Evolutionary conservation across 495 filamentous ascomycete species (phyloP), one percentile per base, ranked within the genome.

Genomic region (Melanomma pulvis-pyrius): DNA sequence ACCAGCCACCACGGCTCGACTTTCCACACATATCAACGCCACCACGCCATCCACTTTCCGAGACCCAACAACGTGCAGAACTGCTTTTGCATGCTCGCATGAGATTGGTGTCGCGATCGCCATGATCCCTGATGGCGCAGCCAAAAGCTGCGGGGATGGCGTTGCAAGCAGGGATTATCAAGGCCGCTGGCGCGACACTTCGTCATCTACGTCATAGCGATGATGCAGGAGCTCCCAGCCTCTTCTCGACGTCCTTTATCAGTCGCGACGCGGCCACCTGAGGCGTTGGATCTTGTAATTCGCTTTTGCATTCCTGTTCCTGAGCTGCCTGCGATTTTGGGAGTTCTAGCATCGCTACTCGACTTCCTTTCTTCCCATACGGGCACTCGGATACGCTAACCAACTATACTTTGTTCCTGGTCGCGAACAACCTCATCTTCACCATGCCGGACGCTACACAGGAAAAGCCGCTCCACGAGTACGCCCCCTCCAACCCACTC

Each of bases 381-480:
- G n/a, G n/a, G n/a, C n/a, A n/a, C n/a, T n/a, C n/a, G n/a, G n/a
- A n/a, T n/a, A n/a, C n/a, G n/a, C n/a, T n/a, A n/a, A n/a, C n/a
- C n/a, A n/a, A n/a, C n/a, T n/a, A n/a, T n/a, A n/a, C n/a, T n/a
- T n/a, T n/a, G n/a, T n/a, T n/a, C n/a, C n/a, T n/a, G n/a, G n/a
- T 24, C 41, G n/a, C 8, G 13, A 21, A 4, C 58, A 52, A 5
- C 26, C 7, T 7, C 58, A 57, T 21, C 2, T 49, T 36, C 55
- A 71, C 44, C 39, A 71, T 71, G 69, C 47, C 63, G 15, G 63
- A 64, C 47, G 24, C 24, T 12, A 12, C 49, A 17, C 59, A 71
- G 41, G 71, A 71, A 13, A 73, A 68, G 29, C 75, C 61, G 70
- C 75, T 77, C 59, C 64, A 77, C 68, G 75, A 77, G 75, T 77